These are phyloP conservation scores for Capsicum pubescens DNA, from an alignment of 257 asterid species.

Conservation along the genomic window DNA sequence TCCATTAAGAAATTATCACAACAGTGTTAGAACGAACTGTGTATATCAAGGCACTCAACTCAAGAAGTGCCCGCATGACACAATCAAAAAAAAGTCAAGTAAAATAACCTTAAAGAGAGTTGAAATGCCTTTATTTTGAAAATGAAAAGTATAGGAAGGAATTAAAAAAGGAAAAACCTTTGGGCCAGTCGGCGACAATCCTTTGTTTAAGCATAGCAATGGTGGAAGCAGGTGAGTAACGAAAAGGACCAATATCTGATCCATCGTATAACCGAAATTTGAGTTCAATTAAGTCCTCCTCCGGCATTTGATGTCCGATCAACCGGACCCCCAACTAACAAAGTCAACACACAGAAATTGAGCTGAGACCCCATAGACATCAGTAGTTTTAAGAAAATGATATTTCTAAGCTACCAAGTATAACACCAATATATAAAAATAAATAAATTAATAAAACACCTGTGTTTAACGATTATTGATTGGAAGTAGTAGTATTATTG, in stretches of 20 bases:
- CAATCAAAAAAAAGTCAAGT: background rate
- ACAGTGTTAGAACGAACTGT: background rate
- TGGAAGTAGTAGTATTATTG: too few relatives aligned
- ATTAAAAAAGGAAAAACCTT: conserved; percentile 30
- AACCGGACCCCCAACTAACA: background rate
- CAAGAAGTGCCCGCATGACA: background rate
- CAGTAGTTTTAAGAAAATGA: too few relatives aligned
- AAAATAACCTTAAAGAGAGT: background rate
- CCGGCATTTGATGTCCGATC: conserved; percentile 48
- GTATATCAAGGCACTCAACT: background rate
- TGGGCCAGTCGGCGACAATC: conserved; percentile 57
- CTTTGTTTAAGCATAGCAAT: conserved; percentile 87
- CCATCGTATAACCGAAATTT: conserved; percentile 95
- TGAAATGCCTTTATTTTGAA: background rate
- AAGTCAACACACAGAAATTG: too few relatives aligned
- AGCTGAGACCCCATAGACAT: too few relatives aligned
- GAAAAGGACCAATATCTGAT: conserved; percentile 93
- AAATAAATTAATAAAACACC: too few relatives aligned
- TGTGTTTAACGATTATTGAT: too few relatives aligned
- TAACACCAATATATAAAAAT: too few relatives aligned
- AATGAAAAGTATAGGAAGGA: background rate
- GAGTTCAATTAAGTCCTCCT: conserved; percentile 65
- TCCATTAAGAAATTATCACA: background rate
- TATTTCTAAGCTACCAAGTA: too few relatives aligned
- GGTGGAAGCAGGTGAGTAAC: conserved; percentile 86